Percentiles rank a stretch among this genome's conserved stretches.
These are phyloP conservation scores for Ballota nigra DNA, from an alignment of 257 asterid genomes.

Conservation along the genomic window DNA sequence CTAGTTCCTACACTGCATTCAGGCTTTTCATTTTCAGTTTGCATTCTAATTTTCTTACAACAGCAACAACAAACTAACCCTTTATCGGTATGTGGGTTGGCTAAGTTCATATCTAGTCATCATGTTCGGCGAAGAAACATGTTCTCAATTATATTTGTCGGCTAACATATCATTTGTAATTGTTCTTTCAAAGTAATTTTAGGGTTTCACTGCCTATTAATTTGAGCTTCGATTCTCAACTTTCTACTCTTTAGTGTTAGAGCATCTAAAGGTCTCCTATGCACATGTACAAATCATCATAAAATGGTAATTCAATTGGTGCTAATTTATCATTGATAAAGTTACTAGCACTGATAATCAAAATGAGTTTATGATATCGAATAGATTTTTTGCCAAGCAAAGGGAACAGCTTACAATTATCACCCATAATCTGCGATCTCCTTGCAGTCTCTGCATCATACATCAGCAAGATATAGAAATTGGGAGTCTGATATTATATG, in stretches of 20 bases:
- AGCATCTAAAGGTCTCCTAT: not conserved
- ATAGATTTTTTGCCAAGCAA: not conserved
- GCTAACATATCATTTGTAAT: not conserved
- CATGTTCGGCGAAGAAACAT: not conserved
- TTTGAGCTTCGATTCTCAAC: not conserved
- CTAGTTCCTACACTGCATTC: not conserved
- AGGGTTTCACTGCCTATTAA: not conserved
- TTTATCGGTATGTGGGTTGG: not conserved
- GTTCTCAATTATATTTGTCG: not conserved
- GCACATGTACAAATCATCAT: not conserved
- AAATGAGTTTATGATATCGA: not conserved
- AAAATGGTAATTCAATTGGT: not conserved
- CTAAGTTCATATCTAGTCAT: not conserved
- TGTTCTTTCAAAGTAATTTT: not conserved
- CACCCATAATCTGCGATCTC: not conserved
- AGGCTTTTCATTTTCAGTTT: not conserved
- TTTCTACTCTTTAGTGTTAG: not conserved
- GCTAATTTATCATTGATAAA: conserved; percentile 3
- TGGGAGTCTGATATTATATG: not conserved
- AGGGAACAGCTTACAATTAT: not conserved
- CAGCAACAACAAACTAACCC: not conserved
- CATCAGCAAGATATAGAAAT: not conserved
- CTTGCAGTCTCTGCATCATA: too few species aligned
- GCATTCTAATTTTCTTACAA: not conserved
- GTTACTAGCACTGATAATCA: not conserved